These are phyloP conservation scores for Gossypium lobatum DNA, from an alignment of 441 rosid species.

Conservation along the genomic window DNA sequence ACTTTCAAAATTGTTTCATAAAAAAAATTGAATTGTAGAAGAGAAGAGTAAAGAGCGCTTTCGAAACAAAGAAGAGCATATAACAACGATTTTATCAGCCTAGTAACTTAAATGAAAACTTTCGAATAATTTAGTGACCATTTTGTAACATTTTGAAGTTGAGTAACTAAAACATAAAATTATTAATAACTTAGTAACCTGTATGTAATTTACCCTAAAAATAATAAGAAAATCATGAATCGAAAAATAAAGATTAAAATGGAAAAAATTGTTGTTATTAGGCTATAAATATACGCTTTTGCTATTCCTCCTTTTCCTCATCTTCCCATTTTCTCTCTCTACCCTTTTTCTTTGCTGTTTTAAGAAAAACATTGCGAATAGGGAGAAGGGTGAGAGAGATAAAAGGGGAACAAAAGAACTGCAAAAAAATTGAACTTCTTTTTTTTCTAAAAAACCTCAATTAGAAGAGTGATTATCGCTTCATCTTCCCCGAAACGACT, in stretches of 20 bases:
- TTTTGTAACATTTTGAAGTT: no score
- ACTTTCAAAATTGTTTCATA: no score
- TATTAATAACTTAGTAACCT: no score
- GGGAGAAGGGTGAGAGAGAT: not conserved
- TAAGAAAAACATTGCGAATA: not conserved
- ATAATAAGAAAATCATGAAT: no score
- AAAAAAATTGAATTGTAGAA: no score
- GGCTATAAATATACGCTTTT: not conserved
- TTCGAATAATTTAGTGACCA: no score
- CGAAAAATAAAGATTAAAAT: not conserved
- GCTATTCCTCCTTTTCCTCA: not conserved
- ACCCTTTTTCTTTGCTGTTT: not conserved
- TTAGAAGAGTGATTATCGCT: not conserved
- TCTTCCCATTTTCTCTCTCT: not conserved
- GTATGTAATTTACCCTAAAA: not conserved
- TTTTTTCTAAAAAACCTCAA: not conserved
- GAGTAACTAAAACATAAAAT: not conserved
- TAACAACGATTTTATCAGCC: no score
- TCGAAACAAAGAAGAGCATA: not conserved
- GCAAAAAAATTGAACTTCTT: not conserved
- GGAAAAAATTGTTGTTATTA: not conserved
- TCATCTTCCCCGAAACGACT: conserved; percentile 1
- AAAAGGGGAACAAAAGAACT: not conserved
- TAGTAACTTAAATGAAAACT: no score
- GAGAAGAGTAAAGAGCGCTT: no score